Evolutionary conservation across 179 eudicot genomes (phyloP).

Genomic region (Corrigiola litoralis): DNA sequence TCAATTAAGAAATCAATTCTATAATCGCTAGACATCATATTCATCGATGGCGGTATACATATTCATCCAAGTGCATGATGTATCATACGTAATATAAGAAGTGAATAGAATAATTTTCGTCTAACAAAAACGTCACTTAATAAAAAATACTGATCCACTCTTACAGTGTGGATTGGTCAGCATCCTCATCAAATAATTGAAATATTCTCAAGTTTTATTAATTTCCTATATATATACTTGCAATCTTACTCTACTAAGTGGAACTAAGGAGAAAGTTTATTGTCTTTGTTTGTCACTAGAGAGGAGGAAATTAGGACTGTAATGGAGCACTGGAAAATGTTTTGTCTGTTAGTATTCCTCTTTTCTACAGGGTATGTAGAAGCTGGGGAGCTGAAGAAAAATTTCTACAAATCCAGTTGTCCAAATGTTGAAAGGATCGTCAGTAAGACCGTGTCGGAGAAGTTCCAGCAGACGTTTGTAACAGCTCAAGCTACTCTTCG

Average conservation of each 20-base stretch:
- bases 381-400: slow-evolving; percentile 35
- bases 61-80: slow-evolving; percentile 1
- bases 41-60: too few species aligned
- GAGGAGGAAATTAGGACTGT: neutral
- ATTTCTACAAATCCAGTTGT: slow-evolving; percentile 48
- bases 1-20: too few species aligned
- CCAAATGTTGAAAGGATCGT: slow-evolving; percentile 56
- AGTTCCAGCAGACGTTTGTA: slow-evolving; percentile 39
- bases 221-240: neutral
- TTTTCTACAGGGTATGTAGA: slow-evolving; percentile 26
- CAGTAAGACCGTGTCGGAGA: slow-evolving; percentile 36
- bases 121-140: neutral
- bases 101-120: too few species aligned
- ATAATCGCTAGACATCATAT: too few species aligned
- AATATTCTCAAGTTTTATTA: neutral
- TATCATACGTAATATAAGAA: too few species aligned
- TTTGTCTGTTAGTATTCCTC: slow-evolving; percentile 19
- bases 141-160: neutral
- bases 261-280: neutral
- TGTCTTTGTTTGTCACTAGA: too few species aligned
- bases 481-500: slow-evolving; percentile 69
- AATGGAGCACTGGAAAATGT: slow-evolving; percentile 22
- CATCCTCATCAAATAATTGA: neutral
- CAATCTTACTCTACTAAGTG: neutral
- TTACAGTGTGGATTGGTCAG: neutral